Base-by-base conservation (phyloP, 176 grass and related monocot species). In the Eragrostis curvula region DNA sequence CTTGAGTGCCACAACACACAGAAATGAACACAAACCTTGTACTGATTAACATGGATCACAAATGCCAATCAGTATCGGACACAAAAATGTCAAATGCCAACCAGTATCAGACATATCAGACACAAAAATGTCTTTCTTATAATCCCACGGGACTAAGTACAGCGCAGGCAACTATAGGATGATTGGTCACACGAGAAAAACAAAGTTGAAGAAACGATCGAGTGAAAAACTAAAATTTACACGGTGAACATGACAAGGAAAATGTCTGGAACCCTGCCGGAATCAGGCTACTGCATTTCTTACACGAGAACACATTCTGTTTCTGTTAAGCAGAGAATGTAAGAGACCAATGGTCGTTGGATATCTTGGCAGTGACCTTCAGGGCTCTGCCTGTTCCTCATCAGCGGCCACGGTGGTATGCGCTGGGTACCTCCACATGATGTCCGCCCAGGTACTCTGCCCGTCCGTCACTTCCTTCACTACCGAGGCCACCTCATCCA, bases 391-490 rank as follows among this genome's bases (percentile, higher is more conserved):
- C 46, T 66, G 70, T 80, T 90, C 76, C 80, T 95, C 90, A 0
- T 94, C 84, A 3, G 88, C 71, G 2, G 66, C 9, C 0, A 85
- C 70, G 28, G 79, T 9, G 0, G 80, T 79, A 67, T 90, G 89
- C 16, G 88, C 50, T 12, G 95, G 95, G 78, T 85, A 97, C 68
- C 86, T 87, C 95, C 95, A 91, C 95, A 94, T 84, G 81, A 97
- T 87, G 72, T 97, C 92, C 0, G 87, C 95, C 95, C 95, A 97
- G 66, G 95, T 97, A 68, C 85, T 92, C 65, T 92, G 77, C 32
- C 95, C 90, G 9, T 98, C 90, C 1, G 67, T 90, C 42, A 93
- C 80, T 77, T 87, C 87, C 68, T 98, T 98, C 69, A 94, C 85
- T 16, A 94, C 86, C 3, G 66, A 91, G 52, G 88, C 92, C 56